phyloP scores from a whole-genome alignment of 371 early-diverging fungal genomes.

The Circinella umbellata region DNA sequence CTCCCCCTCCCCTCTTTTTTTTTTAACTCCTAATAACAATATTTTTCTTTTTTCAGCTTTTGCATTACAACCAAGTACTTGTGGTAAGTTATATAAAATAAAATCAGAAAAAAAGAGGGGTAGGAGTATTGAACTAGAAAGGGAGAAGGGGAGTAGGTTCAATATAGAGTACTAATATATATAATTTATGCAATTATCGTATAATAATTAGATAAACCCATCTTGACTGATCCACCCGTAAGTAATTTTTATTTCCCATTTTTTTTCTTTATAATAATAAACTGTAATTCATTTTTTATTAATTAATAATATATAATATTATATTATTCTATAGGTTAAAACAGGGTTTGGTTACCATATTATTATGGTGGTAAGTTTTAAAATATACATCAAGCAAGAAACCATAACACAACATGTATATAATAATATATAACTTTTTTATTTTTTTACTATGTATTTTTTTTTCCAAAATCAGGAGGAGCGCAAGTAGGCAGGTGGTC shows the following conservation, averaged over 20 bases:
- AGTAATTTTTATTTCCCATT: neutral
- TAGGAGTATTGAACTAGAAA: neutral
- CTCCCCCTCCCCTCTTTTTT: neutral
- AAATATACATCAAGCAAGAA: too few relatives aligned
- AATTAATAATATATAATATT: neutral
- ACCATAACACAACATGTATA: too few relatives aligned
- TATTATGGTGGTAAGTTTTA: conserved; percentile 78
- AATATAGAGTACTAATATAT: too few relatives aligned
- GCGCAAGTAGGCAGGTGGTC: conserved; percentile 4
- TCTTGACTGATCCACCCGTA: conserved; percentile 78
- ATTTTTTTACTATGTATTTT: too few relatives aligned
- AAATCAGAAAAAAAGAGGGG: neutral
- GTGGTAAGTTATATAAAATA: conserved; percentile 31
- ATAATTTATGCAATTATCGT: conserved; percentile 3
- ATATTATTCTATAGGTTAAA: conserved; percentile 35
- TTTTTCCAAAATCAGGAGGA: conserved; percentile 8
- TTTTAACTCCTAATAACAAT: neutral
- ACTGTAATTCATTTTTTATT: neutral
- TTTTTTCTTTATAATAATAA: neutral
- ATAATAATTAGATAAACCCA: conserved; percentile 59
- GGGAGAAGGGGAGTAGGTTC: neutral
- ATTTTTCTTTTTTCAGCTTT: conserved; percentile 60
- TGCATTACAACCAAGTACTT: conserved; percentile 75
- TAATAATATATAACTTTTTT: neutral
- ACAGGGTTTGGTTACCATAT: conserved; percentile 79